Evolutionary conservation across 139 green algal species (phyloP).

Genomic region (Chlorella sp.): DNA sequence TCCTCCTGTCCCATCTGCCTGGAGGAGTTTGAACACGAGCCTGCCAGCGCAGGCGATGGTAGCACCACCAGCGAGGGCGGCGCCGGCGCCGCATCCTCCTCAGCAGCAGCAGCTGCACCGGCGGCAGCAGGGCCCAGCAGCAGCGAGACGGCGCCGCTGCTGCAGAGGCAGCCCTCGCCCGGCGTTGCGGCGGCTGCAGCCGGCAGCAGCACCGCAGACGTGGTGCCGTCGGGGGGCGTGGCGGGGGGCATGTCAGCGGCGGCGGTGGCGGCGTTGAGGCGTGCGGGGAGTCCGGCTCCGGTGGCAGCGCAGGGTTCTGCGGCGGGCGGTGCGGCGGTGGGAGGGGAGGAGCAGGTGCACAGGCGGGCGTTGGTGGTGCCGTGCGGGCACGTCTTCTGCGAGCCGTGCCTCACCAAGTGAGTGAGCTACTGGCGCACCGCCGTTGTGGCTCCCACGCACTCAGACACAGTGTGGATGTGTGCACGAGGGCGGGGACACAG

Average conservation of each 20-base stretch:
- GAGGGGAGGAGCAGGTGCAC: neutral
- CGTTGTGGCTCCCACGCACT: too few relatives aligned
- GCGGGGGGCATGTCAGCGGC: too few relatives aligned
- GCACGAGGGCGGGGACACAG: too few relatives aligned
- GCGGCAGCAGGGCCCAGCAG: neutral
- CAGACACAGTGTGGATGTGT: too few relatives aligned
- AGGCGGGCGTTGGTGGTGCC: slow-evolving; percentile 29
- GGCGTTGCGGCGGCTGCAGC: neutral
- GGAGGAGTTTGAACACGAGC: slow-evolving; percentile 23
- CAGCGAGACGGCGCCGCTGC: neutral
- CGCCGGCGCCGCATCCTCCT: neutral
- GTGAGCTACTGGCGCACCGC: too few relatives aligned
- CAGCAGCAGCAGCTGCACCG: neutral
- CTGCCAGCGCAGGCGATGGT: neutral
- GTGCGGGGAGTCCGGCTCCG: neutral
- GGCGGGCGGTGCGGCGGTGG: too few relatives aligned
- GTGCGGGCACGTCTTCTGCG: slow-evolving; percentile 59
- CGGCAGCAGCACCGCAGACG: too few relatives aligned
- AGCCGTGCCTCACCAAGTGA: slow-evolving; percentile 49
- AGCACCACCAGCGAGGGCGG: neutral
- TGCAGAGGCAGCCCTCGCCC: neutral
- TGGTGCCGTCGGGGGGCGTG: too few relatives aligned
- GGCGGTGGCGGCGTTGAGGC: too few relatives aligned
- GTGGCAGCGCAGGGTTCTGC: neutral
- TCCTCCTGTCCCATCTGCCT: slow-evolving; percentile 48